Conservation (phyloP, 768 basidiomycete species). For the Psilocybe tampanensis region DNA sequence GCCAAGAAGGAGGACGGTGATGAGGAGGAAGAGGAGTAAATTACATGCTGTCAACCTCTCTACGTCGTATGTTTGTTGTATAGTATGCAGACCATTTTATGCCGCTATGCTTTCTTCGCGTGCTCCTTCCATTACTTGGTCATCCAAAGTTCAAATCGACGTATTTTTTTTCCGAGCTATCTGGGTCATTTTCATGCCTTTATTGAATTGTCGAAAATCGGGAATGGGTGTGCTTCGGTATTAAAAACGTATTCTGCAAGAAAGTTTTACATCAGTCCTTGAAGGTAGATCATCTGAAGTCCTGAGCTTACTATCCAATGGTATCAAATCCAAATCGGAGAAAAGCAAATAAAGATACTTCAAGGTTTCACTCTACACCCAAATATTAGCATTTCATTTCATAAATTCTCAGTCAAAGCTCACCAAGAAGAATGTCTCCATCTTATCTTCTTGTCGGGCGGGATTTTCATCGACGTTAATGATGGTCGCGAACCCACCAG, state of each 20-base stretch:
- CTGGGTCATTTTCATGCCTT: conserved; percentile 27
- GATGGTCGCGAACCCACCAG: conserved; percentile 84
- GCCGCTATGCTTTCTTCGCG: no score
- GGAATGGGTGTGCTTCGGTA: conserved; percentile 71
- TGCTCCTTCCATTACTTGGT: neutral
- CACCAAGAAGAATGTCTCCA: conserved; percentile 96
- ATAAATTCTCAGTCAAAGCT: conserved; percentile 24
- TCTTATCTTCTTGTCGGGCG: conserved; percentile 75
- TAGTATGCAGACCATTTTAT: no score
- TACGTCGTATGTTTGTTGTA: no score
- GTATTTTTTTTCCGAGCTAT: conserved; percentile 1
- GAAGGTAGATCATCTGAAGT: neutral
- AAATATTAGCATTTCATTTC: neutral
- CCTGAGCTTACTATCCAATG: conserved; percentile 62
- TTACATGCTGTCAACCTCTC: no score
- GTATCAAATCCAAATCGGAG: conserved; percentile 68
- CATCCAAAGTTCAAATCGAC: neutral
- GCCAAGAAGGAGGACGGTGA: no score
- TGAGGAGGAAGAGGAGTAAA: no score
- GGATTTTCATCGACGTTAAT: conserved; percentile 83
- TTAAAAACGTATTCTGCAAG: conserved; percentile 83
- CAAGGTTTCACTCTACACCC: conserved; percentile 75
- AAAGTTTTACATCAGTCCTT: neutral
- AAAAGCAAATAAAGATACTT: conserved; percentile 93
- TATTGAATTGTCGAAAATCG: conserved; percentile 56